phyloP scores from a whole-genome alignment of 2,329 filamentous ascomycete genomes.

The Diaporthe australafricana region DNA sequence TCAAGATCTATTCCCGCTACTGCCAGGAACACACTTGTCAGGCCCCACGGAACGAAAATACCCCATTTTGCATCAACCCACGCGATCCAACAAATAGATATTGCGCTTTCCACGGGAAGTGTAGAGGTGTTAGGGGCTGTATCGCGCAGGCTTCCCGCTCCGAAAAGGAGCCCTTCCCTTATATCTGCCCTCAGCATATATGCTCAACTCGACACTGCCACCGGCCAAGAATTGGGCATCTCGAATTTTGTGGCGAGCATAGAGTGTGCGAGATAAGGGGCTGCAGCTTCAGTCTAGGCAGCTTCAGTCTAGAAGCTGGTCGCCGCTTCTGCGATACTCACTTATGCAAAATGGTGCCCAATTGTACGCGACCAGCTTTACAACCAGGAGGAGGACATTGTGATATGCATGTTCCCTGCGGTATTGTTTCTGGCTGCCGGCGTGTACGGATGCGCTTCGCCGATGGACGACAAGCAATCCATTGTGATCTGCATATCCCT shows the following conservation, averaged over 20 bases:
- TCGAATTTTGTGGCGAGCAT: constrained; percentile 26
- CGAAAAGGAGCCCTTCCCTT: constrained; percentile 31
- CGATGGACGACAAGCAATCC: constrained; percentile 22
- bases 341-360: constrained; percentile 20
- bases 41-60: constrained; percentile 28
- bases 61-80: constrained; percentile 35
- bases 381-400: constrained; percentile 15
- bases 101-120: constrained; percentile 35
- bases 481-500: constrained; percentile 28
- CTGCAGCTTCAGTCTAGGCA: constrained; percentile 16
- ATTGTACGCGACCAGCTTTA: constrained; percentile 18
- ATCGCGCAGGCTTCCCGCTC: constrained; percentile 13
- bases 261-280: constrained; percentile 24
- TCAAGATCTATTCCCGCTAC: constrained; percentile 26
- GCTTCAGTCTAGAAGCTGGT: no score
- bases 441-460: constrained; percentile 18
- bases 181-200: constrained; percentile 29
- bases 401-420: constrained; percentile 26
- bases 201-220: constrained; percentile 19
- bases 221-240: not conserved
- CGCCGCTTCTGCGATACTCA: constrained; percentile 31
- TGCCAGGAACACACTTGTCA: constrained; percentile 37
- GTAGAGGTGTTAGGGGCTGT: constrained; percentile 8
- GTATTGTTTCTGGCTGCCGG: constrained; percentile 22
- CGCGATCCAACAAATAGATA: constrained; percentile 32